A percentile compares a stretch with the other conserved stretches of the same genome.
Evolutionary conservation across 257 asterid genomes (phyloP).

Genomic region (Galeopsis tetrahit): DNA sequence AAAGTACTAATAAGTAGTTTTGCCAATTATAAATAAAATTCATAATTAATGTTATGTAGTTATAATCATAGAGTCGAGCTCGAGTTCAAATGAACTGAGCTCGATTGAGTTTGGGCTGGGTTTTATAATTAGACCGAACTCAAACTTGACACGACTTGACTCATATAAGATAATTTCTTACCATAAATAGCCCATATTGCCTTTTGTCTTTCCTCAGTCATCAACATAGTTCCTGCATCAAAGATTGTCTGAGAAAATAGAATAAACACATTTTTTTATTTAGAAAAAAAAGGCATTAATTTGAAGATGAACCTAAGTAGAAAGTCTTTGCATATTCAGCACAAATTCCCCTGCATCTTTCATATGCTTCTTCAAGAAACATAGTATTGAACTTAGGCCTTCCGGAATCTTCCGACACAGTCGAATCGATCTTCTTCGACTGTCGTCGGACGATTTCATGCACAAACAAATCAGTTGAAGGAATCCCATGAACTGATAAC

Average conservation of each 20-base stretch:
- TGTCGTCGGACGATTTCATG: conserved; percentile 65
- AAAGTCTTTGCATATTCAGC: conserved; percentile 87
- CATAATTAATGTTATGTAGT: neutral
- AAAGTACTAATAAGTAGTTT: no score
- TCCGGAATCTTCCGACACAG: conserved; percentile 14
- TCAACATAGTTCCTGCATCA: conserved; percentile 70
- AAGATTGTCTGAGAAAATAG: neutral
- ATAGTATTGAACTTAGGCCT: conserved; percentile 49
- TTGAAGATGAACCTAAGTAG: conserved; percentile 55
- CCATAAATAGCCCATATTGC: conserved; percentile 98
- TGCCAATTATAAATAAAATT: no score
- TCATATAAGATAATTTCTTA: conserved; percentile 6
- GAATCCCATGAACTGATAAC: conserved; percentile 49
- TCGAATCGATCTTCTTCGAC: conserved; percentile 34
- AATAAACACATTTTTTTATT: no score
- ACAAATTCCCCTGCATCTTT: conserved; percentile 72
- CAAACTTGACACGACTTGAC: no score
- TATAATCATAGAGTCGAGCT: no score
- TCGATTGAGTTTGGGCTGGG: neutral
- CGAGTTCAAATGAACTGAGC: neutral
- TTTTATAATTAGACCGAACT: no score
- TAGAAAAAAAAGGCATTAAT: neutral
- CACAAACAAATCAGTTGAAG: conserved; percentile 46
- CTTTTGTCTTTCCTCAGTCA: conserved; percentile 75
- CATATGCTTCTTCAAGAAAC: conserved; percentile 76